Evolutionary conservation across 768 basidiomycete species (phyloP), one percentile per base, ranked within the genome.

Genomic region (Naganishia randhawae): DNA sequence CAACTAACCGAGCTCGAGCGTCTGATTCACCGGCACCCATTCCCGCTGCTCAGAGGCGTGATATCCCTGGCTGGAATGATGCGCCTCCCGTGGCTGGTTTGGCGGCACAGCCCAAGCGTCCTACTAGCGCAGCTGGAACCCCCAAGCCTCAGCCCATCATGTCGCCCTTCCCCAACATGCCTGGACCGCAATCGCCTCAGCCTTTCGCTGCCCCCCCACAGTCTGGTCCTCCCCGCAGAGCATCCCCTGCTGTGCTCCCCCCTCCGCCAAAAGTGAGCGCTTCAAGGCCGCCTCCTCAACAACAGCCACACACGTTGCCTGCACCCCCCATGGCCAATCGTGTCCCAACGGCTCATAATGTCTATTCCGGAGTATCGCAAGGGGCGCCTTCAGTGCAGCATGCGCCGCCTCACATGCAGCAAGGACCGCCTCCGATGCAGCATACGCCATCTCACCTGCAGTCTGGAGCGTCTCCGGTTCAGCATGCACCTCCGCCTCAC

Each of bases 21-120:
- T 69, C 72, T 27, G 73, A 79, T 10, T 63, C 77, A 0, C 79
- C 80, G 1, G 76, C 83, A 82, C 84, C 52, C 80, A 82, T 54
- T 83, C 85, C 86, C 3, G 87, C 86, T 33, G 85, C 87, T 50
- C 80, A 83, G 69, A 81, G 82, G 32, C 89, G 88, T 57, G 79
- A 80, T 57, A 87, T 87, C 32, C 85, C 88, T 17, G 92, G 92
- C 0, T 97, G 93, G 92, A 97, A 97, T 73, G 94, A 97, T 79
- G 87, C 92, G 0, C 92, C 92, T 0, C 76, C 82, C 7, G 71
- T 86, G 14, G 53, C 53, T 14, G 63, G 63, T 22, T 25, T 61
- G 13, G 73, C 75, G 31, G 68, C 72, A 16, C 35, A 62, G 9
- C 76, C 81, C 10, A 77, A 84, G 19, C 78, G 84, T 48, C 86